These are phyloP conservation scores for Dovyalis caffra DNA, from an alignment of 345 rosid genomes.

Conservation along the genomic window DNA sequence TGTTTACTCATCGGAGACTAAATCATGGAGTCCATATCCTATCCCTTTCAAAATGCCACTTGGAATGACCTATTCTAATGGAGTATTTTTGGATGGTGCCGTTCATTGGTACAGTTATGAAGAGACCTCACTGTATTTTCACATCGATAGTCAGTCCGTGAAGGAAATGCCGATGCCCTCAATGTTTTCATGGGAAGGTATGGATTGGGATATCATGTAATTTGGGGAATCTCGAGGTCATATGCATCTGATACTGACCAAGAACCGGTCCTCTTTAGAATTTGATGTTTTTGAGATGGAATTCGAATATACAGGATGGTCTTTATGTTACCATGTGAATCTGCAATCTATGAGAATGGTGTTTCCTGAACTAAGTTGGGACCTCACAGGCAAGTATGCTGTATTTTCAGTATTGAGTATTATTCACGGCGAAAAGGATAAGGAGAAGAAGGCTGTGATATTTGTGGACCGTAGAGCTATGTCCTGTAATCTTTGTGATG, in stretches of 20 bases:
- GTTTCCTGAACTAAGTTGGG: background rate
- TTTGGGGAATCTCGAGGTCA: background rate
- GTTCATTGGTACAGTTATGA: slow-evolving; percentile 1
- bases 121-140: background rate
- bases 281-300: background rate
- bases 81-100: background rate
- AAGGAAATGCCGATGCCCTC: background rate
- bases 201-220: background rate
- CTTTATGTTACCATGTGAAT: background rate
- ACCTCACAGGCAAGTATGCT: too few relatives aligned
- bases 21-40: background rate
- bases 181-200: background rate
- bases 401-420: background rate
- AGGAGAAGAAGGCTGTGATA: background rate
- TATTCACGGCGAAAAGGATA: background rate
- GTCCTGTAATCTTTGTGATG: background rate
- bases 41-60: background rate
- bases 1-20: background rate
- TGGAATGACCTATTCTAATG: background rate
- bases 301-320: background rate
- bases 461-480: background rate
- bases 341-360: background rate
- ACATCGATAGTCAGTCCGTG: background rate
- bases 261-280: background rate
- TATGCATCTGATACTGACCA: background rate